Percentiles rank a stretch among this genome's conserved stretches.
Conservation (phyloP, 768 basidiomycete species). For the Trametes villosa region DNA sequence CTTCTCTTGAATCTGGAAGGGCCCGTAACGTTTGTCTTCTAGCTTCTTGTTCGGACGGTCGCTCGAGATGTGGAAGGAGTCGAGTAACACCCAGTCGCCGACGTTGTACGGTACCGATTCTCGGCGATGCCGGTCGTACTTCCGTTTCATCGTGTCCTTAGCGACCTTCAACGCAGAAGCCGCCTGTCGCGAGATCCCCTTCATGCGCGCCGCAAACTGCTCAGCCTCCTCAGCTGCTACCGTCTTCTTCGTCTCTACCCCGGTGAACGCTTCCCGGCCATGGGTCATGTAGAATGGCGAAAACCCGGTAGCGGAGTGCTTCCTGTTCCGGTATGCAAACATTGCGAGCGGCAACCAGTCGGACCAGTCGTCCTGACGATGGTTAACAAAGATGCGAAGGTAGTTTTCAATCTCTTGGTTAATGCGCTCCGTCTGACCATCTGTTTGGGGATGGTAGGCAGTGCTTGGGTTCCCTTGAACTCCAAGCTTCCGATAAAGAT, state of each 20-base stretch:
- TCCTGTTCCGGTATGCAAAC: constrained; percentile 40
- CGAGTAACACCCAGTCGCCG: constrained; percentile 34
- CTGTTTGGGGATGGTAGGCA: constrained; percentile 49
- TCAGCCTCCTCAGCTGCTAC: constrained; percentile 17
- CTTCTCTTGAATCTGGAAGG: constrained; percentile 31
- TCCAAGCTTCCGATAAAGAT: constrained; percentile 35
- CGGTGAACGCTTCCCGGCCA: constrained; percentile 28
- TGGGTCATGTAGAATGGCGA: constrained; percentile 39
- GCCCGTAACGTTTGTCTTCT: constrained; percentile 27
- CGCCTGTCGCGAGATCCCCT: constrained; percentile 20
- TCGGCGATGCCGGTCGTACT: constrained; percentile 16
- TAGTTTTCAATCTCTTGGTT: constrained; percentile 47
- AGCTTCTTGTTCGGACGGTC: constrained; percentile 35
- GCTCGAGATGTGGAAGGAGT: constrained; percentile 30
- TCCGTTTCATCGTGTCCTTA: constrained; percentile 33
- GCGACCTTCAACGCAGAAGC: constrained; percentile 23
- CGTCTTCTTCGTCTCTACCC: not conserved
- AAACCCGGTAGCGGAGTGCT: constrained; percentile 31
- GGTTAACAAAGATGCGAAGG: constrained; percentile 39
- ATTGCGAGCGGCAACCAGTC: constrained; percentile 37
- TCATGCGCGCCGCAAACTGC: constrained; percentile 27
- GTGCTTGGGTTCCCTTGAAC: constrained; percentile 42
- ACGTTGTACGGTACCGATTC: constrained; percentile 8
- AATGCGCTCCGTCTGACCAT: constrained; percentile 45
- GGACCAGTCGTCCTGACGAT: constrained; percentile 41